Evolutionary conservation across 331 rosid genomes (phyloP), one percentile per base, ranked within the genome.

Genomic region (Acacia pycnantha): DNA sequence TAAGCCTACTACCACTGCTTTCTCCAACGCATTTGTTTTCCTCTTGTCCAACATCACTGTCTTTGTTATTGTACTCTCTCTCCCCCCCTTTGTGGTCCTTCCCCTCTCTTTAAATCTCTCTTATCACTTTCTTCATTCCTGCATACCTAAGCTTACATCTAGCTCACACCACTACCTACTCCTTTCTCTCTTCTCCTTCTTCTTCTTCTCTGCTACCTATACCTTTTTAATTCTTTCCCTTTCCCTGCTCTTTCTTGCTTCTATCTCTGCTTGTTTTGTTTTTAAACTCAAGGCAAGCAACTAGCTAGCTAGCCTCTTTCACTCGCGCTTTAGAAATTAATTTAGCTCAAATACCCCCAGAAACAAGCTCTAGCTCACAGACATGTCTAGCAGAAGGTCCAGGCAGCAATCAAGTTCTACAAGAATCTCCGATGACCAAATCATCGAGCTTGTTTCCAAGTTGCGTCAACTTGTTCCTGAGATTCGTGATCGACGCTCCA

Each of bases 391-490:
- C 90, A 56, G 91, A 90, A 88, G 91, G 81, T 90, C 94, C 4
- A 86, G 90, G 87, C 90, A 83, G 44, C 90, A 86, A 56, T 65
- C 90, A 66, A 70, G 85, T 33, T 77, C 94, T 22, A 46, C 89
- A 22, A 84, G 90, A 65, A 88, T 86, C 84, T 84, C 90, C 3
- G 98, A 94, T 89, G 97, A 94, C 81, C 98, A 94, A 90, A 94
- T 92, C 89, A 91, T 94, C 68, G 96, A 91, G 26, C 98, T 92
- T 64, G 91, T 94, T 81, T 88, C 98, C 26, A 94, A 94, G 90
- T 81, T 94, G 88, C 98, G 98, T 70, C 96, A 90, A 82, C 94
- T 92, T 73, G 97, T 94, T 82, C 98, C 98, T 79, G 98, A 94
- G 91, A 92, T 92, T 70, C 92, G 91, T 8, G 77, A 88, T 53